phyloP scores from a whole-genome alignment of 2,329 filamentous ascomycete species.

The Aspergillus pseudotamarii region DNA sequence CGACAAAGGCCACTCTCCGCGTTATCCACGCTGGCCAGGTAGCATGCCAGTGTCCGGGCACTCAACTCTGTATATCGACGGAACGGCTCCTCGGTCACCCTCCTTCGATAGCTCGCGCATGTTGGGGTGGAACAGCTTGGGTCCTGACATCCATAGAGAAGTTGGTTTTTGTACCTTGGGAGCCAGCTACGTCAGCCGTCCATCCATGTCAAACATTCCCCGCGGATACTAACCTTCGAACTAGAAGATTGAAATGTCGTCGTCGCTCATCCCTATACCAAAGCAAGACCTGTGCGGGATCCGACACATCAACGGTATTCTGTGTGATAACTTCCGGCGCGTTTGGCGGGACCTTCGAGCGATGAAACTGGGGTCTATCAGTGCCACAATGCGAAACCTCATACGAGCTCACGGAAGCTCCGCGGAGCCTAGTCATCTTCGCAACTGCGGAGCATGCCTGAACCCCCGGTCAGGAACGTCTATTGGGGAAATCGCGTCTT shows the following conservation, averaged over 20 bases:
- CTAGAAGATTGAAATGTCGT: slow-evolving; percentile 59
- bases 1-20: slow-evolving; percentile 71
- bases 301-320: slow-evolving; percentile 44
- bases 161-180: slow-evolving; percentile 73
- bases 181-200: slow-evolving; percentile 11
- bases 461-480: background rate
- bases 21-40: slow-evolving; percentile 78
- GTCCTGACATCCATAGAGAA: slow-evolving; percentile 77
- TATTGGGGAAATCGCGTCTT: background rate
- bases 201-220: background rate
- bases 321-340: slow-evolving; percentile 42
- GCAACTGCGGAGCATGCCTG: slow-evolving; percentile 31
- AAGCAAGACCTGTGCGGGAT: slow-evolving; percentile 39
- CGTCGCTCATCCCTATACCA: slow-evolving; percentile 45
- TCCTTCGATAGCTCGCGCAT: slow-evolving; percentile 77
- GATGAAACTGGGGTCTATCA: slow-evolving; percentile 33
- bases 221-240: slow-evolving; percentile 62
- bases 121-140: slow-evolving; percentile 71
- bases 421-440: slow-evolving; percentile 48
- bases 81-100: slow-evolving; percentile 68
- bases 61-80: slow-evolving; percentile 80
- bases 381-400: slow-evolving; percentile 30
- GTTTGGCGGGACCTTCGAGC: slow-evolving; percentile 44
- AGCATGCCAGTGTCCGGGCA: slow-evolving; percentile 77
- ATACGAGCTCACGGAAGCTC: slow-evolving; percentile 39